Conservation (phyloP, 2,329 filamentous ascomycete genomes). For the Arthrobotrys pseudoclavata region DNA sequence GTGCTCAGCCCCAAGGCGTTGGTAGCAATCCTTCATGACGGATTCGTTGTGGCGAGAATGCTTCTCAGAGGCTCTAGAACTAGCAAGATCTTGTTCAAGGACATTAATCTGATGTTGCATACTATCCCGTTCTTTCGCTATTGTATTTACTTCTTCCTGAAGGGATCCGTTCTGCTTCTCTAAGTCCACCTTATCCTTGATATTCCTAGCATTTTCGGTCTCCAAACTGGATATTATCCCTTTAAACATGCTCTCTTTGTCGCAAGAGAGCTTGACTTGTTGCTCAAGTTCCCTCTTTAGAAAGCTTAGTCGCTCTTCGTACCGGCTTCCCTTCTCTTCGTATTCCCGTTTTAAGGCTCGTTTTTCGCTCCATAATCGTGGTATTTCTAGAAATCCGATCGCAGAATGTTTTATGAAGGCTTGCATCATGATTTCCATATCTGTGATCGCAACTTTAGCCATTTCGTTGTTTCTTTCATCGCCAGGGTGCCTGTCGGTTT, state of each 20-base stretch:
- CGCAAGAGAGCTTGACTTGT: not conserved
- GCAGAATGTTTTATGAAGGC: conserved; percentile 6
- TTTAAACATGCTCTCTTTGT: not conserved
- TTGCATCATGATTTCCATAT: conserved; percentile 11
- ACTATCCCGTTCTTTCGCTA: not conserved
- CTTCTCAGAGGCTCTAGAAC: not conserved
- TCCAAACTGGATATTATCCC: conserved; percentile 1
- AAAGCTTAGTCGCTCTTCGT: not conserved
- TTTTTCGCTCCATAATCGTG: conserved; percentile 14
- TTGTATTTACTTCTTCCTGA: not conserved
- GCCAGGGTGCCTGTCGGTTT: not conserved
- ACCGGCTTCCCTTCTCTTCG: not conserved
- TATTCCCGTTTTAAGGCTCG: not conserved
- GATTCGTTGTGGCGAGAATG: not conserved
- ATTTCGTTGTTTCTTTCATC: not conserved
- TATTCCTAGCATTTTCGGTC: not conserved
- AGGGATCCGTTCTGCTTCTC: not conserved
- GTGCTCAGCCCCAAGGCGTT: not conserved
- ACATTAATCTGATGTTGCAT: not conserved
- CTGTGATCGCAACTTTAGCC: not conserved
- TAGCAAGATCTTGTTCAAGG: conserved; percentile 4
- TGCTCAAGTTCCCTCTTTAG: not conserved
- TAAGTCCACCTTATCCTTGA: not conserved
- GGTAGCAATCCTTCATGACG: not conserved
- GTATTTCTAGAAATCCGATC: conserved; percentile 13